Base-by-base conservation (phyloP, 495 filamentous ascomycete species). In the Penicillium malachiteum region DNA sequence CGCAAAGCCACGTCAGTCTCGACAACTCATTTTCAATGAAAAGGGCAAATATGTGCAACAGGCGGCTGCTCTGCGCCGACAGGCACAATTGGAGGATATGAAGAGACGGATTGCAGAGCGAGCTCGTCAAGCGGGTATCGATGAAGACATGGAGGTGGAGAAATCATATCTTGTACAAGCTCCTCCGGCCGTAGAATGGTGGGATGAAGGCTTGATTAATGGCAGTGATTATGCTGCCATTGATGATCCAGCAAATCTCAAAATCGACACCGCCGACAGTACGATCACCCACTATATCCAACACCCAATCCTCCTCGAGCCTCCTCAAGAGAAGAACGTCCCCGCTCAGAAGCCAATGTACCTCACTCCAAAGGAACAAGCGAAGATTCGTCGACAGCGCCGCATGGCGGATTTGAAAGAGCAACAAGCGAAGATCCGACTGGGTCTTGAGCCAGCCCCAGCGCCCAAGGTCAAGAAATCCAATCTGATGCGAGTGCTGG, bases 41-140 rank as follows among this genome's bases (percentile, higher is more conserved):
- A 96, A 96, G 68, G 94, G 94, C 48, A 97, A 97, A 81, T 97
- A 95, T 64, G 95, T 97, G 49, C 85, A 88, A 57, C 93, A 97
- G 69, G 95, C 89, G 2, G 91, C 88, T 67, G 91, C 91, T 56
- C 76, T 96, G 17, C 84, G 94, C 42, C 80, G 90, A 56, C 90
- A 96, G 71, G 90, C 87, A 26, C 87, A 88, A 61, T 77, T 99
- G 41, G 94, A 97, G 77, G 87, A 84, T 37, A 92, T 97, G 87
- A 97, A 97, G 70, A 90, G 86, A 77, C 81, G 89, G 43, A 96
- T 99, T 63, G 92, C 91, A 0, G 89, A 88, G 55, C 83, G 86
- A 58, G 86, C 91, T 18, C 83, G 92, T 54, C 92, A 90, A 60
- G 89, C 87, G 10, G 89, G 91, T 49, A 85, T 97, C 57, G 92